These are phyloP conservation scores for Phytophthora boehmeriae DNA, from an alignment of 352 stramenopile genomes.

Conservation along the genomic window DNA sequence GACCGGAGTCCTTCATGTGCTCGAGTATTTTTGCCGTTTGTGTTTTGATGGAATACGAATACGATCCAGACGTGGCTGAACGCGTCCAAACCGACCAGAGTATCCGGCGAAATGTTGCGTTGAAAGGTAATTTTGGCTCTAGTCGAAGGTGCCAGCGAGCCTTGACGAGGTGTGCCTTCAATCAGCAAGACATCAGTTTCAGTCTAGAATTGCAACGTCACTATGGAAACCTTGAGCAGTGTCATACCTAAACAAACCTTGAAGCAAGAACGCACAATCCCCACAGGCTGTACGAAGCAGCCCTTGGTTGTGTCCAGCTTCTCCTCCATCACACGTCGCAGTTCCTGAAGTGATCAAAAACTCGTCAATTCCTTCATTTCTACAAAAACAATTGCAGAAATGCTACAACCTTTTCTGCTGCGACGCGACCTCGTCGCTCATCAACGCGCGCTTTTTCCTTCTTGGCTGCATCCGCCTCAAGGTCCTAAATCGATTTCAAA, in stretches of 20 bases:
- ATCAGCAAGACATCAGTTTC: conserved; percentile 1
- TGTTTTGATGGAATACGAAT: conserved; percentile 92
- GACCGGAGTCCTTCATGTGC: conserved; percentile 67
- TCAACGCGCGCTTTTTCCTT: conserved; percentile 63
- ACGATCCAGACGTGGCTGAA: conserved; percentile 92
- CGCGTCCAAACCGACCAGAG: conserved; percentile 66
- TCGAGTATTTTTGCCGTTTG: conserved; percentile 82
- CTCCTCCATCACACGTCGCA: conserved; percentile 72
- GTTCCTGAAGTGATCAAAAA: conserved; percentile 43
- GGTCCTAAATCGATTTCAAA: conserved; percentile 28
- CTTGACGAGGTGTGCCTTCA: conserved; percentile 84
- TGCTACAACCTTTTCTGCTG: conserved; percentile 61
- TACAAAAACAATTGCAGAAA: not conserved
- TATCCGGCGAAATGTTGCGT: conserved; percentile 79
- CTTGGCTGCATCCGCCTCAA: conserved; percentile 45
- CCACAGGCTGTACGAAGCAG: conserved; percentile 83
- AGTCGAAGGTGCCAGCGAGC: conserved; percentile 74
- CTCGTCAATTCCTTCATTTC: conserved; percentile 4
- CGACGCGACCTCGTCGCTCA: conserved; percentile 66
- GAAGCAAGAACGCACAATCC: conserved; percentile 80
- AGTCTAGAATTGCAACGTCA: not conserved
- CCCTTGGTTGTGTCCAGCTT: conserved; percentile 81
- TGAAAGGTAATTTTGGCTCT: conserved; percentile 76
- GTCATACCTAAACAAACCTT: conserved; percentile 55
- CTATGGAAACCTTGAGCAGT: not conserved